A percentile compares a stretch with the other conserved stretches of the same genome.
Conservation (phyloP, 179 eudicot genomes). For the Beta macrorhiza region DNA sequence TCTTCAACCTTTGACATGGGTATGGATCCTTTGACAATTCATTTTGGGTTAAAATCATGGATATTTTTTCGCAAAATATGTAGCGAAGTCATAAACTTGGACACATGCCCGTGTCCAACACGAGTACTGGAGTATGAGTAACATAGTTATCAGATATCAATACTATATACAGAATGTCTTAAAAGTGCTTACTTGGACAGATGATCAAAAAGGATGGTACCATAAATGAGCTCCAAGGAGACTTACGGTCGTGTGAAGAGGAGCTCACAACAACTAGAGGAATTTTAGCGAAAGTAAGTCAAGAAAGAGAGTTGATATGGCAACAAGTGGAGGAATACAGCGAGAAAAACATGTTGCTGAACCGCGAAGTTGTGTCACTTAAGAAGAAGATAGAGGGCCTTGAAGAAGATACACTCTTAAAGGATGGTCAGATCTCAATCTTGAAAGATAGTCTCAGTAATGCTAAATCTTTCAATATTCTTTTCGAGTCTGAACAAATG, state of each 20-base stretch:
- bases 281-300: slow-evolving; percentile 34
- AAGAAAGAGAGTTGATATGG: slow-evolving; percentile 44
- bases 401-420: slow-evolving; percentile 43
- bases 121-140: not conserved
- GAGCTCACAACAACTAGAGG: slow-evolving; percentile 29
- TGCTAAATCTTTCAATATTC: slow-evolving; percentile 28
- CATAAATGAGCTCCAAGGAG: slow-evolving; percentile 31
- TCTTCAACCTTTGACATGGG: too few relatives aligned
- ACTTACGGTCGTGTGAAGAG: slow-evolving; percentile 26
- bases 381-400: slow-evolving; percentile 37
- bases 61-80: too few relatives aligned
- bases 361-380: slow-evolving; percentile 30
- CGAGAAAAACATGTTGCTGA: slow-evolving; percentile 42
- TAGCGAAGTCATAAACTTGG: too few relatives aligned
- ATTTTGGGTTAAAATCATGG: too few relatives aligned
- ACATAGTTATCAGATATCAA: not conserved
- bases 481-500: slow-evolving; percentile 29
- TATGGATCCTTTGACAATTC: too few relatives aligned
- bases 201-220: slow-evolving; percentile 35
- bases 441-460: slow-evolving; percentile 39
- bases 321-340: slow-evolving; percentile 39
- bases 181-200: slow-evolving; percentile 9
- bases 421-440: slow-evolving; percentile 44
- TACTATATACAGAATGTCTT: not conserved
- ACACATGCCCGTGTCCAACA: too few relatives aligned